These are phyloP conservation scores for Fusarium pilosicola DNA, from an alignment of 2,329 filamentous ascomycete genomes.

Conservation along the genomic window DNA sequence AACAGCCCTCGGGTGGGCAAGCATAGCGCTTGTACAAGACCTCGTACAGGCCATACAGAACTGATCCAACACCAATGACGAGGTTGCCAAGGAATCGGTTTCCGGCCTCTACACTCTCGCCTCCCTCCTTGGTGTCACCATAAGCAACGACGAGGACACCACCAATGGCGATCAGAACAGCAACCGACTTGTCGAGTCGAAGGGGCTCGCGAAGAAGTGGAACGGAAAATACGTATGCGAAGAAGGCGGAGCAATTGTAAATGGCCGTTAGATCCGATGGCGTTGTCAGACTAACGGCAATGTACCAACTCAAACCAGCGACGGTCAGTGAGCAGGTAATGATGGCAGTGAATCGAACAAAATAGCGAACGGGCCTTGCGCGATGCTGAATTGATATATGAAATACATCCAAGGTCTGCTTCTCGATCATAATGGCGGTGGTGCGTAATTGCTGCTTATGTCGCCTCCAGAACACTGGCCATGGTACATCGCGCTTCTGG, in stretches of 20 bases:
- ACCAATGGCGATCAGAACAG: slow-evolving; percentile 85
- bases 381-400: slow-evolving; percentile 51
- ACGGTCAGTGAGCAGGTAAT: slow-evolving; percentile 89
- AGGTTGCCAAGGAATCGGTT: slow-evolving; percentile 86
- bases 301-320: slow-evolving; percentile 93
- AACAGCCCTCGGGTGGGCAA: slow-evolving; percentile 90
- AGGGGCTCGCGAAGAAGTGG: slow-evolving; percentile 87
- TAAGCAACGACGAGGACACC: slow-evolving; percentile 97
- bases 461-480: slow-evolving; percentile 84
- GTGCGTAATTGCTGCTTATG: slow-evolving; percentile 62
- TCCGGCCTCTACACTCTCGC: slow-evolving; percentile 61
- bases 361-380: slow-evolving; percentile 68
- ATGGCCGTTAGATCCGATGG: slow-evolving; percentile 95
- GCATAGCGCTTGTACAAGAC: slow-evolving; percentile 94
- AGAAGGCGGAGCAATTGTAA: slow-evolving; percentile 99
- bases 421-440: slow-evolving; percentile 83
- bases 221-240: slow-evolving; percentile 96
- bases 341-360: slow-evolving; percentile 80
- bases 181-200: slow-evolving; percentile 83
- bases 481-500: slow-evolving; percentile 81
- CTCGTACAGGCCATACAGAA: slow-evolving; percentile 96
- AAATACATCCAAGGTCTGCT: slow-evolving; percentile 75
- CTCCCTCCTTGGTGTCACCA: slow-evolving; percentile 71
- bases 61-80: slow-evolving; percentile 88
- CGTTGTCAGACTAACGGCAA: slow-evolving; percentile 92